phyloP scores from a whole-genome alignment of 228 moss, liverwort and hornwort species.

The Sphagnum fallax region DNA sequence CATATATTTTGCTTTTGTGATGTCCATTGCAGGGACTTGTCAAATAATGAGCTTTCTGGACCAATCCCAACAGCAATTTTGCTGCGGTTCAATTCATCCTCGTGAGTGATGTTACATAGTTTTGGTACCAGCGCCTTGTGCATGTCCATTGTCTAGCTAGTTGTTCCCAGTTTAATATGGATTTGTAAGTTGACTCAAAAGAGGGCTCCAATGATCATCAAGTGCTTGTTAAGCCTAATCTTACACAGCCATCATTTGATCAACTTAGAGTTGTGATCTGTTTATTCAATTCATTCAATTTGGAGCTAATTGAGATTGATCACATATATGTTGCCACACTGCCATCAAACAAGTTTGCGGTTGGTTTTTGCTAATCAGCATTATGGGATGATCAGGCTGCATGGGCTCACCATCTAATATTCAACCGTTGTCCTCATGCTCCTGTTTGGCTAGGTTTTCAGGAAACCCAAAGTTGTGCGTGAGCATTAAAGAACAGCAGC shows the following conservation, averaged over 20 bases:
- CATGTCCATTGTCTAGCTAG: background rate
- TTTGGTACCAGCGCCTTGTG: background rate
- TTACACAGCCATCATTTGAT: background rate
- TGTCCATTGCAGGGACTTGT: constrained; percentile 15
- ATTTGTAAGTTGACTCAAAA: background rate
- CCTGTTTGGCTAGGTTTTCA: no score
- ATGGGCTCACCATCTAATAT: no score
- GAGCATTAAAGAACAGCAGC: no score
- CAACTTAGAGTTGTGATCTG: background rate
- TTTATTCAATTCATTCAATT: no score
- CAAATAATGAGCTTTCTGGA: constrained; percentile 23
- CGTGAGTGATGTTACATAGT: constrained; percentile 15
- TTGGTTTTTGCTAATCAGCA: no score
- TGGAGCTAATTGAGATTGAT: no score
- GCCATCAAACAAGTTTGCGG: no score
- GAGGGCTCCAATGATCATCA: background rate
- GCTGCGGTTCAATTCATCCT: constrained; percentile 21
- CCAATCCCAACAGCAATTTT: constrained; percentile 24
- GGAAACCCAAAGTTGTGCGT: no score
- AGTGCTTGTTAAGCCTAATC: background rate
- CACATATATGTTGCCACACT: no score
- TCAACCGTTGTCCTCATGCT: no score
- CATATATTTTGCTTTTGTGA: constrained; percentile 22
- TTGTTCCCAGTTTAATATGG: background rate
- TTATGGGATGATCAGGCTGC: no score